Evolutionary conservation across 1,284 basidiomycete genomes (phyloP).

Genomic region (Earliella scabrosa): DNA sequence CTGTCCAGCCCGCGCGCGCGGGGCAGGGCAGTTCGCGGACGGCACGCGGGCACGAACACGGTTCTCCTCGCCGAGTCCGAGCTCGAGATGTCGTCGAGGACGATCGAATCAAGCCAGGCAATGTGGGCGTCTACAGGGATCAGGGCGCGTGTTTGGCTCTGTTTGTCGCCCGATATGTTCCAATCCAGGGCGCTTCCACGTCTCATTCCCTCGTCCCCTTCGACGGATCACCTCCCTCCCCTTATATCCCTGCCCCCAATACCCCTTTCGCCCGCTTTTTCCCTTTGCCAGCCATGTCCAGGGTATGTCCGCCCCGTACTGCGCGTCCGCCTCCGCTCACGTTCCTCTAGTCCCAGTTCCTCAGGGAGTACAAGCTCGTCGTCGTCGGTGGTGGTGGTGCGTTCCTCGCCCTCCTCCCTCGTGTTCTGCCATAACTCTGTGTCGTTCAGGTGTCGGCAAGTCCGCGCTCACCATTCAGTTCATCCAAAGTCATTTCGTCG

Average conservation of each 20-base stretch:
- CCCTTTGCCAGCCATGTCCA: conserved; percentile 33
- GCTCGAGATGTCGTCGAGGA: too few relatives aligned
- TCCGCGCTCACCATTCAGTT: conserved; percentile 98
- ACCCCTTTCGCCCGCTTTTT: conserved; percentile 14
- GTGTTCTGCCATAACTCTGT: background rate
- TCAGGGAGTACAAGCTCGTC: conserved; percentile 96
- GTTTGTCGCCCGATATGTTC: conserved; percentile 15
- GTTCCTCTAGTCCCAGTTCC: conserved; percentile 75
- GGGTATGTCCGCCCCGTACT: conserved; percentile 26
- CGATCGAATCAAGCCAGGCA: too few relatives aligned
- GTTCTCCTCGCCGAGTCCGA: too few relatives aligned
- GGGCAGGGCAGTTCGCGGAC: too few relatives aligned
- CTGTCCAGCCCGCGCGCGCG: too few relatives aligned
- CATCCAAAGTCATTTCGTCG: conserved; percentile 96
- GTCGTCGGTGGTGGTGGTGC: conserved; percentile 97
- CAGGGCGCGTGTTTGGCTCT: conserved; percentile 15
- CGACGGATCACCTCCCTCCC: conserved; percentile 26
- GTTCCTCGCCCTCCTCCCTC: conserved; percentile 34
- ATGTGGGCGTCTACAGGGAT: conserved; percentile 7
- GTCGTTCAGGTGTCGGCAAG: conserved; percentile 86
- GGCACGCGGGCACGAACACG: too few relatives aligned
- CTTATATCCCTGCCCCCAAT: conserved; percentile 19
- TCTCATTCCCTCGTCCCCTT: conserved; percentile 23
- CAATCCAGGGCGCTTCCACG: conserved; percentile 21
- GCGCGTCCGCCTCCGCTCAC: conserved; percentile 1